These are phyloP conservation scores for Fagus crenata DNA, from an alignment of 306 rosid genomes.

Conservation along the genomic window DNA sequence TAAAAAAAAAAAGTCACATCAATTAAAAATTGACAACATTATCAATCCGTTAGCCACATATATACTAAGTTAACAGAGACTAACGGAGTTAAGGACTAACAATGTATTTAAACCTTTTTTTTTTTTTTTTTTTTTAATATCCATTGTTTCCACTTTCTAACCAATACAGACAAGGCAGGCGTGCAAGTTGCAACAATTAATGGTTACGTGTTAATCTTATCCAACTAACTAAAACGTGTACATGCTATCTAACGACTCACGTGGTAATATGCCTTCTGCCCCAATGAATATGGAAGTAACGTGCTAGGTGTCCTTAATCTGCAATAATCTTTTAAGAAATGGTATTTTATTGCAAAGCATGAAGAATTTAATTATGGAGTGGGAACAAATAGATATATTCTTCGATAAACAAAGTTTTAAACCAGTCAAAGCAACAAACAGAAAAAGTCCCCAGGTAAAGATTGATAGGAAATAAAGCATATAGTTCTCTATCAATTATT, in stretches of 20 bases:
- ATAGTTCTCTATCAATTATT: background rate
- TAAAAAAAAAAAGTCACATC: no score
- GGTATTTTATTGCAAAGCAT: background rate
- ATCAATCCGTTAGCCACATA: no score
- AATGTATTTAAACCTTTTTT: no score
- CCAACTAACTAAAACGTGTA: slow-evolving; percentile 40
- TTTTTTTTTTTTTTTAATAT: background rate
- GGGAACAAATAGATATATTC: background rate
- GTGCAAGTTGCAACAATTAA: slow-evolving; percentile 4
- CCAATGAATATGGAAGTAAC: slow-evolving; percentile 34
- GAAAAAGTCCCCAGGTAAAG: background rate
- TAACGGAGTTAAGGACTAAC: no score
- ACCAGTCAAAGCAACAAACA: background rate
- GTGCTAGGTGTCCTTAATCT: slow-evolving; percentile 19
- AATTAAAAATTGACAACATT: no score
- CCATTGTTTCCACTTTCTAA: no score
- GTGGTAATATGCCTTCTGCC: slow-evolving; percentile 42
- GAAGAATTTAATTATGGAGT: background rate
- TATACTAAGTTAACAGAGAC: no score
- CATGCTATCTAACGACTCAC: slow-evolving; percentile 32
- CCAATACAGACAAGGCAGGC: background rate
- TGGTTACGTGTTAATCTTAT: slow-evolving; percentile 37
- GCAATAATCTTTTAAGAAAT: slow-evolving; percentile 8
- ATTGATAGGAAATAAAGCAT: background rate
- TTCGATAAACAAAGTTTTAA: background rate